Evolutionary conservation across 2,329 filamentous ascomycete species (phyloP).

Genomic region (Daldinia eschscholtzii): DNA sequence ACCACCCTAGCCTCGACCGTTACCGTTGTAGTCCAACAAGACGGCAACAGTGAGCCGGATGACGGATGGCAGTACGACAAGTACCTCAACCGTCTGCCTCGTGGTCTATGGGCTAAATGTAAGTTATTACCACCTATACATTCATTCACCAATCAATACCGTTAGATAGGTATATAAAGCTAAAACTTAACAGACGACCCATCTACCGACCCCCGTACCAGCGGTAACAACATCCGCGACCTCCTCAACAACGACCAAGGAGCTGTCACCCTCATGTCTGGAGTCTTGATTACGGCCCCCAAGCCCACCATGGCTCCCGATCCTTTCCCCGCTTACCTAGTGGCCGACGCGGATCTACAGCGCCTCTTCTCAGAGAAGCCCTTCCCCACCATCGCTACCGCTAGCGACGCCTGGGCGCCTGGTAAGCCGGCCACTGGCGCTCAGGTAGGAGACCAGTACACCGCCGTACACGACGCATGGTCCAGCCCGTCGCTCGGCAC

Average conservation of each 20-base stretch:
- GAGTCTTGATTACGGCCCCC: not conserved
- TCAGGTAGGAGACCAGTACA: not conserved
- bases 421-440: not conserved
- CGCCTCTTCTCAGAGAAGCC: not conserved
- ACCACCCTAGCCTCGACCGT: not conserved
- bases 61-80: slow-evolving; percentile 2
- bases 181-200: not conserved
- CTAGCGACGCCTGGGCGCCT: not conserved
- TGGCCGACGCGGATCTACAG: slow-evolving; percentile 3
- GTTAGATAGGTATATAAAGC: not conserved
- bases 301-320: not conserved
- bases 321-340: not conserved
- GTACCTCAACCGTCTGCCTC: not conserved
- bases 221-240: slow-evolving; percentile 3
- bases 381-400: not conserved
- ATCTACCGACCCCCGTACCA: not conserved
- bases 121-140: not conserved
- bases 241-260: not conserved
- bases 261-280: not conserved
- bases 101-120: not conserved
- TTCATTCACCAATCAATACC: not conserved
- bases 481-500: not conserved
- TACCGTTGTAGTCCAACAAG: not conserved
- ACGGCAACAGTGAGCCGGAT: not conserved
- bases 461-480: not conserved